Base-by-base conservation (phyloP, 345 rosid species). In the Euphorbia peplus region DNA sequence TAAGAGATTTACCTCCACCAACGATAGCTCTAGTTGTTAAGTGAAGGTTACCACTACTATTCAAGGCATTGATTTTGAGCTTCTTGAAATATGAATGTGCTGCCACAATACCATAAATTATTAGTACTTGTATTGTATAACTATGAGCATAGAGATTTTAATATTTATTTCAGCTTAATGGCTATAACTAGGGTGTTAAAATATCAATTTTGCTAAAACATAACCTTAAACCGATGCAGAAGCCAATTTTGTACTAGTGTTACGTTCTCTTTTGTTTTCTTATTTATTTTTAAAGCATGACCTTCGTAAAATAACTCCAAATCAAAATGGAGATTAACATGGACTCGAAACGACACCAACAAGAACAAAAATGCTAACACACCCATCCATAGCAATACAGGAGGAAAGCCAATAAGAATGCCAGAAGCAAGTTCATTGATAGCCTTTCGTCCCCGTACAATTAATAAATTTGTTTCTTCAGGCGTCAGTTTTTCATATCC, bases 71-170 rank as follows among this genome's bases (percentile, higher is more conserved):
- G 41, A 2, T 64, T 59, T 60, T 71, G 50, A 82, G 77, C 72
- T 75, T 86, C 81, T n/a, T n/a, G n/a, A n/a, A n/a, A n/a, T n/a
- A n/a, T n/a, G n/a, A 80, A 66, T 35, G 87, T 68, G 82, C 90
- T 86, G 84, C 60, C 29, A 70, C 51, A 66, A 70, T 30, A 11
- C 53, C 21, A n/a, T 48, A 48, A 48, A 48, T 14, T 3, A 48
- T 48, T 48, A 15, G 53, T 48, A n/a, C n/a, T n/a, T 48, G 18
- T 3, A 48, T n/a, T n/a, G n/a, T 48, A 48, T 4, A 48, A 48
- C 5, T n/a, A 14, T n/a, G 53, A 48, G 53, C 19, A 14, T 7
- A n/a, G 12, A 48, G 18, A n/a, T 3, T 4, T 47, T 3, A 47
- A 11, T n/a, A 5, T 18, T 12, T 4, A 18, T 47, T 47, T 47